Conservation (phyloP, 192 early-diverging fungal genomes). For the Rhizophagus sp. region DNA sequence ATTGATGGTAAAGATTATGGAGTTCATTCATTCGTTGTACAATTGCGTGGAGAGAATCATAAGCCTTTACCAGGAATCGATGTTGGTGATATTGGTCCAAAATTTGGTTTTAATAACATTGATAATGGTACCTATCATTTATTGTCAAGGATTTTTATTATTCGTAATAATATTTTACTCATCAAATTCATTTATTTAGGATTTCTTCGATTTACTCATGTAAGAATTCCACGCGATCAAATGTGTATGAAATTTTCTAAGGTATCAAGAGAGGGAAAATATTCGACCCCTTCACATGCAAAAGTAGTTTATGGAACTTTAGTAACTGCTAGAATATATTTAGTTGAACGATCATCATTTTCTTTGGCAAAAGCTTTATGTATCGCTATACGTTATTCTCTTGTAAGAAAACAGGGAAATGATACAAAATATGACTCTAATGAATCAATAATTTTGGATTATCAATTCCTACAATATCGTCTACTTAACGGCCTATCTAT, state of each 20-base stretch:
- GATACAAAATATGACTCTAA: slow-evolving; percentile 47
- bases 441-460: slow-evolving; percentile 83
- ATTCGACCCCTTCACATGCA: slow-evolving; percentile 69
- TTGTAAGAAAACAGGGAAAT: slow-evolving; percentile 73
- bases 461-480: slow-evolving; percentile 82
- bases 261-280: slow-evolving; percentile 67
- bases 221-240: slow-evolving; percentile 78
- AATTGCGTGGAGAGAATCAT: slow-evolving; percentile 44
- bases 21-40: slow-evolving; percentile 56
- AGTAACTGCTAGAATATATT: slow-evolving; percentile 72
- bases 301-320: slow-evolving; percentile 80
- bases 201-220: slow-evolving; percentile 81
- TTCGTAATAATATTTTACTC: not conserved
- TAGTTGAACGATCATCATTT: slow-evolving; percentile 62
- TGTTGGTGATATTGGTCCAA: slow-evolving; percentile 52
- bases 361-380: slow-evolving; percentile 61
- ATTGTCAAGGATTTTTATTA: too few species aligned
- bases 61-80: slow-evolving; percentile 38
- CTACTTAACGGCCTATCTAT: slow-evolving; percentile 78
- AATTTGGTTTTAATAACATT: slow-evolving; percentile 67
- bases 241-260: slow-evolving; percentile 90
- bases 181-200: slow-evolving; percentile 37
- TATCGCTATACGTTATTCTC: slow-evolving; percentile 85
- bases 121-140: slow-evolving; percentile 31
- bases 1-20: slow-evolving; percentile 69